Evolutionary conservation across 1,139 yeast species (phyloP).

Genomic region (Blastobotrys aristatus): DNA sequence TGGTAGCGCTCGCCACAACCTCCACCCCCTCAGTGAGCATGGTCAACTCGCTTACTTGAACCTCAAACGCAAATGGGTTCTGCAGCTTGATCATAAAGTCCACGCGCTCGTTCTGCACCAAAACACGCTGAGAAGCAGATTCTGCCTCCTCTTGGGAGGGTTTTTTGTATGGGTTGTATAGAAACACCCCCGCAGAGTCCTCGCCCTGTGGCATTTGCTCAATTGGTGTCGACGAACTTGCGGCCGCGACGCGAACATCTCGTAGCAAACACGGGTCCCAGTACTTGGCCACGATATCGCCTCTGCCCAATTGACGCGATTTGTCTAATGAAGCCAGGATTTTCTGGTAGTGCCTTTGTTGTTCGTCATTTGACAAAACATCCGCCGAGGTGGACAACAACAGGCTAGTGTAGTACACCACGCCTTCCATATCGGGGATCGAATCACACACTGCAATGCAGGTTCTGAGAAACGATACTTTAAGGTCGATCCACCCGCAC

Average conservation of each 20-base stretch:
- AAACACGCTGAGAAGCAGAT: constrained; percentile 13
- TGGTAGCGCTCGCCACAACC: constrained; percentile 23
- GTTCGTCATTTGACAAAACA: constrained; percentile 48
- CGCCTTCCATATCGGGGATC: constrained; percentile 44
- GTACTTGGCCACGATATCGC: constrained; percentile 39
- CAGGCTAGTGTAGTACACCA: constrained; percentile 46
- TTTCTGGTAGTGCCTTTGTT: constrained; percentile 32
- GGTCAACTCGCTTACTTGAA: constrained; percentile 52
- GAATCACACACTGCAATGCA: constrained; percentile 52
- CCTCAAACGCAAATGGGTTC: constrained; percentile 76
- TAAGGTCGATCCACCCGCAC: constrained; percentile 53
- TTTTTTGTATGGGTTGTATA: constrained; percentile 40
- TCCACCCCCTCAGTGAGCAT: constrained; percentile 26
- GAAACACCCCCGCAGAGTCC: constrained; percentile 26
- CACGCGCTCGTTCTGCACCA: constrained; percentile 28
- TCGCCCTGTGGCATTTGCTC: constrained; percentile 6
- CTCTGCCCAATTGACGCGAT: constrained; percentile 29
- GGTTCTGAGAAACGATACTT: constrained; percentile 52
- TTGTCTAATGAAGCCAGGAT: constrained; percentile 31
- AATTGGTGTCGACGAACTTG: constrained; percentile 14
- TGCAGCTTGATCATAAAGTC: constrained; percentile 52
- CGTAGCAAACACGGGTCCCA: constrained; percentile 72
- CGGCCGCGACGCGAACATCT: constrained; percentile 38
- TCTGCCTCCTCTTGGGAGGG: constrained; percentile 7
- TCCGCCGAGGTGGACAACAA: constrained; percentile 52